A percentile compares a stretch with the other conserved stretches of the same genome.
phyloP scores from a whole-genome alignment of 2,329 filamentous ascomycete genomes.

The Chrysosporium keratinophilum region DNA sequence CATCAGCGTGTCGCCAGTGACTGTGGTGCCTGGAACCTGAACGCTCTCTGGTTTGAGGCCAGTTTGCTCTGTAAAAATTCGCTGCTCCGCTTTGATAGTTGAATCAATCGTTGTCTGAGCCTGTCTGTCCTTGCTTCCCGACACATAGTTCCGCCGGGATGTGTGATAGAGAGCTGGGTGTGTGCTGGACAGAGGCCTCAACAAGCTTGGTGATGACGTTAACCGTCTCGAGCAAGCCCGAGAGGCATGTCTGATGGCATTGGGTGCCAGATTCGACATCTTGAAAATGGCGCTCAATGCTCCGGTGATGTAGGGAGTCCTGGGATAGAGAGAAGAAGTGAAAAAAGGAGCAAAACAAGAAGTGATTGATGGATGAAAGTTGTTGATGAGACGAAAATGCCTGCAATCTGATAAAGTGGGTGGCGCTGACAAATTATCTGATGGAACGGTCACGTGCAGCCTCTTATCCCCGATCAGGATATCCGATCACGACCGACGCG shows the following conservation, averaged over 20 bases:
- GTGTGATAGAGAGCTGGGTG: constrained; percentile 25
- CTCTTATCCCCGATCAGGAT: neutral
- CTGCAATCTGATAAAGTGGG: constrained; percentile 9
- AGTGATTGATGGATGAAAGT: neutral
- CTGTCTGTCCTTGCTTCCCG: constrained; percentile 58
- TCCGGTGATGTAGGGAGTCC: neutral
- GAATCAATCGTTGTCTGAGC: constrained; percentile 73
- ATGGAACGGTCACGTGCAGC: neutral
- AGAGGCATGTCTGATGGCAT: constrained; percentile 65
- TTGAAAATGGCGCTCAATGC: constrained; percentile 8
- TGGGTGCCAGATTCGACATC: constrained; percentile 58
- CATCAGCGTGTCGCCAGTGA: constrained; percentile 57
- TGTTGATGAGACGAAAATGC: neutral
- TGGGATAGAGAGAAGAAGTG: neutral
- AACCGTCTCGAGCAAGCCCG: constrained; percentile 45
- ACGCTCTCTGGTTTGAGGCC: constrained; percentile 47
- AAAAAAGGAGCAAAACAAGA: neutral
- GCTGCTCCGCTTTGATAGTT: constrained; percentile 76
- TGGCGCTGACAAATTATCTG: constrained; percentile 13
- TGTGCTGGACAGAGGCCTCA: constrained; percentile 23
- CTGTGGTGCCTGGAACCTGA: constrained; percentile 48
- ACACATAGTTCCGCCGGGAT: constrained; percentile 62
- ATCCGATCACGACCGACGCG: neutral
- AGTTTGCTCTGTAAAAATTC: constrained; percentile 57
- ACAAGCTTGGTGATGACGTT: constrained; percentile 32